Conservation (phyloP, 805 yeast species). For the Candida railenensis region DNA sequence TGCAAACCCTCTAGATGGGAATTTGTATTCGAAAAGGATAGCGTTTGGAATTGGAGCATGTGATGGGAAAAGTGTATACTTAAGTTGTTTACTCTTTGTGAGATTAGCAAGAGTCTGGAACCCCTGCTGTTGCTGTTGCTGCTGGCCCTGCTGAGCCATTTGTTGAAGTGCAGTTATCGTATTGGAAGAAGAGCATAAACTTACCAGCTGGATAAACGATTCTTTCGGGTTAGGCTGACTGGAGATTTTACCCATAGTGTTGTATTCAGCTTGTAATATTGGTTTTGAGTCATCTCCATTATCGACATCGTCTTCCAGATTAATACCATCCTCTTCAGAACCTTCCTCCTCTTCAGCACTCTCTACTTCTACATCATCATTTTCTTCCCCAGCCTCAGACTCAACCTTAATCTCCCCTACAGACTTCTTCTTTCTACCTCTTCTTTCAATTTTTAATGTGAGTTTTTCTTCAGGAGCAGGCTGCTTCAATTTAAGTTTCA, state of each 20-base stretch:
- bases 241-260: constrained; percentile 28
- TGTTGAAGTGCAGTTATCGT: constrained; percentile 10
- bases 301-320: constrained; percentile 7
- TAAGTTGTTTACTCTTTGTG: constrained; percentile 22
- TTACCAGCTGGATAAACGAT: constrained; percentile 36
- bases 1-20: constrained; percentile 40
- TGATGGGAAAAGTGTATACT: constrained; percentile 32
- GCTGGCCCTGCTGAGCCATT: constrained; percentile 5
- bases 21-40: constrained; percentile 37
- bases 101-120: neutral
- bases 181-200: constrained; percentile 30
- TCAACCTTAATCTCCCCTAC: constrained; percentile 12
- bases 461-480: constrained; percentile 22
- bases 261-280: constrained; percentile 10
- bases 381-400: constrained; percentile 15
- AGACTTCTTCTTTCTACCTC: constrained; percentile 19
- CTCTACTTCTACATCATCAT: constrained; percentile 10
- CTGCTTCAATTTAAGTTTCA: constrained; percentile 26
- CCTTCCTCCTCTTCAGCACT: constrained; percentile 11
- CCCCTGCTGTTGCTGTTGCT: constrained; percentile 3
- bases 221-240: constrained; percentile 26
- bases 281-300: constrained; percentile 14
- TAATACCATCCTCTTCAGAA: constrained; percentile 9
- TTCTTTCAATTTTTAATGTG: constrained; percentile 17
- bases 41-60: constrained; percentile 22